phyloP scores from a whole-genome alignment of 108 stramenopile genomes.

The Fistulifera pelliculosa region DNA sequence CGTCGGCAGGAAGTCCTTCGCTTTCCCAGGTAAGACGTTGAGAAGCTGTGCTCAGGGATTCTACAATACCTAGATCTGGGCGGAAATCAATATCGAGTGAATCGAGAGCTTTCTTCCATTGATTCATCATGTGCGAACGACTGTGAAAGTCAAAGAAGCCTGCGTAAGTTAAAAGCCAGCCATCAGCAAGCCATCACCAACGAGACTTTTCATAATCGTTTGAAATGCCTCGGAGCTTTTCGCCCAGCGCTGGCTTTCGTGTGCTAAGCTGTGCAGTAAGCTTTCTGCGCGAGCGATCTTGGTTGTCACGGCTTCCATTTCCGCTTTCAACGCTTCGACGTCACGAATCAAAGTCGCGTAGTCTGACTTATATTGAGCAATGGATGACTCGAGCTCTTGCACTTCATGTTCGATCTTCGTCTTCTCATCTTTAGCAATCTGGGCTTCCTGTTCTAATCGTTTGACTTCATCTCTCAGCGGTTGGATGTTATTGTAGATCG shows the following conservation, averaged over 20 bases:
- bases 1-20: constrained; percentile 87
- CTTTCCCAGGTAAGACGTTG: constrained; percentile 86
- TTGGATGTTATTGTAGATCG: constrained; percentile 89
- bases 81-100: constrained; percentile 82
- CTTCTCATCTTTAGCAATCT: constrained; percentile 64
- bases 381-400: constrained; percentile 75
- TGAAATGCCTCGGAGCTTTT: constrained; percentile 83
- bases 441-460: constrained; percentile 66
- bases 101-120: constrained; percentile 73
- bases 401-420: constrained; percentile 75
- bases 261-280: constrained; percentile 81
- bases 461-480: constrained; percentile 96
- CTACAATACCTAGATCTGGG: constrained; percentile 76
- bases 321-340: constrained; percentile 90
- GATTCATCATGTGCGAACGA: constrained; percentile 49
- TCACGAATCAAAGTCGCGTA: constrained; percentile 93
- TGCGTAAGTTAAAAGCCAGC: constrained; percentile 93
- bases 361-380: constrained; percentile 90
- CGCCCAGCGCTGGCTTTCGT: constrained; percentile 96
- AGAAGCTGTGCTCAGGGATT: constrained; percentile 83
- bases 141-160: constrained; percentile 88
- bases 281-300: constrained; percentile 92
- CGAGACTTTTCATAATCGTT: constrained; percentile 67
- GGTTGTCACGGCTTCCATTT: constrained; percentile 87
- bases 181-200: constrained; percentile 88